Conservation (phyloP, 805 yeast species). For the Kodamaea neixiangensis region DNA sequence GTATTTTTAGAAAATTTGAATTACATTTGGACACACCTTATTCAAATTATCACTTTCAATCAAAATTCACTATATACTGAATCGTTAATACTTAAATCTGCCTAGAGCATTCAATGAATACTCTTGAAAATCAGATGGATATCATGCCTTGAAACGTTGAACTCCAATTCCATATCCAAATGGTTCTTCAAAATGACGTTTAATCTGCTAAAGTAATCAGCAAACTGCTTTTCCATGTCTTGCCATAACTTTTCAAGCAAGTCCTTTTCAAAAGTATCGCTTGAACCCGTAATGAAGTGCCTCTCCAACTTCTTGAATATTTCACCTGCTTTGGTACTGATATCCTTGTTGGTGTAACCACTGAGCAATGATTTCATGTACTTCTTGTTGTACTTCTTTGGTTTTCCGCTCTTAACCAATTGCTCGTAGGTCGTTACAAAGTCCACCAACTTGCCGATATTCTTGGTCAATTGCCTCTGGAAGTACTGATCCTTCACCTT, state of each 20-base stretch:
- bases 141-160: conserved; percentile 54
- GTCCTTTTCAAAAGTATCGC: conserved; percentile 49
- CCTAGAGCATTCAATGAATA: conserved; percentile 11
- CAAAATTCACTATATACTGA: background rate
- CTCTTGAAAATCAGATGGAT: conserved; percentile 54
- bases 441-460: conserved; percentile 66
- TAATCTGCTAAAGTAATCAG: conserved; percentile 55
- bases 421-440: conserved; percentile 67
- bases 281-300: conserved; percentile 47
- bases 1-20: background rate
- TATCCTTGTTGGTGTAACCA: conserved; percentile 59
- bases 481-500: conserved; percentile 34
- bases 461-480: conserved; percentile 38
- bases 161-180: conserved; percentile 55
- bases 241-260: conserved; percentile 68
- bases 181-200: conserved; percentile 52
- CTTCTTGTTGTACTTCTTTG: conserved; percentile 64
- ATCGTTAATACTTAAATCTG: background rate
- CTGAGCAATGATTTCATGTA: conserved; percentile 58
- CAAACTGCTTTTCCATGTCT: conserved; percentile 65
- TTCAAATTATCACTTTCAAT: background rate
- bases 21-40: background rate
- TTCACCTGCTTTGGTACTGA: conserved; percentile 54
- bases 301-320: conserved; percentile 56
- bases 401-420: conserved; percentile 51